Base-by-base conservation (phyloP, 2,329 filamentous ascomycete species). In the Phoma sp. region DNA sequence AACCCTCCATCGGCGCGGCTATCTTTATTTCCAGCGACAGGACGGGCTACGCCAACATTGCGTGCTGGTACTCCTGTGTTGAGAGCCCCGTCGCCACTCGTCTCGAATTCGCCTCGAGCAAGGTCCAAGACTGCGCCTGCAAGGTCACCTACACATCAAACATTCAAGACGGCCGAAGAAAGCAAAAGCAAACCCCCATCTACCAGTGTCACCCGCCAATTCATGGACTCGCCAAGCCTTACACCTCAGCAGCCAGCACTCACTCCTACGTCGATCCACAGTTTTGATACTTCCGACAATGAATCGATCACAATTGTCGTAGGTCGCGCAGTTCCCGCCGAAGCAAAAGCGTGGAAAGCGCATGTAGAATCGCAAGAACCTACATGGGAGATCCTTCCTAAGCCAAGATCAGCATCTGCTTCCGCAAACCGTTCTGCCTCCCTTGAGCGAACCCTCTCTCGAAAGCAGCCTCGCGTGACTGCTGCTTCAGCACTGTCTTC, bases 1-100 rank as follows among this genome's bases (percentile, higher is more conserved):
- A 62, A 64, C 9, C 66, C 71, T 11, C 64, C 70, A 3, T 69
- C 66, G 7, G 65, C 64, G 13, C 57, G 63, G 33, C 48, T 75
- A 7, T 73, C 71, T 0, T 61, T 74, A 10, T 75, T 75, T 40
- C 72, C 72, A 23, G 59, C 66, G 11, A 60, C 65, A n/a, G 52
- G 52, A 29, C 46, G 46, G n/a, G 41, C 52, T 47, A 55, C 52
- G 27, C 52, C 22, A 63, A 55, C 35, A 45, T 55, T 55, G 25
- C 46, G 52, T 25, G 37, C 52, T 27, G 52, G 52, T 7, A 55
- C 52, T 27, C 52, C 23, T 60, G 37, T 50, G 10, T 52, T 52
- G 27, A 65, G 62, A 56, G 57, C 66, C 35, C 65, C 70, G 14
- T 73, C 72, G 13, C 67, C 70, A 9, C 60, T 37, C 46, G 29